These are phyloP conservation scores for Saccharomyces hybrid DNA, from an alignment of 1,139 yeast genomes.

Conservation along the genomic window DNA sequence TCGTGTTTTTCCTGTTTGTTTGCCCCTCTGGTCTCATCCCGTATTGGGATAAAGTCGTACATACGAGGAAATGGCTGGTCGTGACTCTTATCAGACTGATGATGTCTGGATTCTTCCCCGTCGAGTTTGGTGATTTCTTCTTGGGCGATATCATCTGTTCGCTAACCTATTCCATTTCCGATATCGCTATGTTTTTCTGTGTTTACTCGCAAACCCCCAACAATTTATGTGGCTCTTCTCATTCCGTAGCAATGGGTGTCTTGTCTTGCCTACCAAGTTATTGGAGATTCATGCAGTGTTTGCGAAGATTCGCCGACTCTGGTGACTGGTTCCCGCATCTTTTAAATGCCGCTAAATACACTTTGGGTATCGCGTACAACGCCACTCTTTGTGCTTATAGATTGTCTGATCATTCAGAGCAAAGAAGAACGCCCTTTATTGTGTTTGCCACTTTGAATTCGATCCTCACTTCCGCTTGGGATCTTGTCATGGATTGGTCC, in stretches of 20 bases:
- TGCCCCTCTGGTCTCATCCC: slow-evolving; percentile 39
- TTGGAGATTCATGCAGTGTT: slow-evolving; percentile 86
- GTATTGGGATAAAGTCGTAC: slow-evolving; percentile 27
- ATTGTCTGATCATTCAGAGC: slow-evolving; percentile 33
- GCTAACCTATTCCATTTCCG: slow-evolving; percentile 79
- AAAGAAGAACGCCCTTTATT: slow-evolving; percentile 54
- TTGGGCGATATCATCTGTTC: slow-evolving; percentile 87
- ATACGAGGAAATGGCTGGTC: slow-evolving; percentile 56
- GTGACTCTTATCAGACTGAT: slow-evolving; percentile 65
- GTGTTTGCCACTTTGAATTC: slow-evolving; percentile 71
- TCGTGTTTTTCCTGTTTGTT: slow-evolving; percentile 45
- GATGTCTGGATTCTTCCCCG: slow-evolving; percentile 84
- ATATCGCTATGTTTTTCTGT: slow-evolving; percentile 79
- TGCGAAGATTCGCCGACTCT: slow-evolving; percentile 85
- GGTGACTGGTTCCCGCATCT: slow-evolving; percentile 96
- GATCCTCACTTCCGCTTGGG: slow-evolving; percentile 70
- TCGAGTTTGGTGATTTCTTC: slow-evolving; percentile 90
- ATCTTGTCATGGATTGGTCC: slow-evolving; percentile 93
- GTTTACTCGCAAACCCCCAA: slow-evolving; percentile 49
- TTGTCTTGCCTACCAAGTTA: slow-evolving; percentile 77
- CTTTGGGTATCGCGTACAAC: slow-evolving; percentile 59
- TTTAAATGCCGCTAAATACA: slow-evolving; percentile 80
- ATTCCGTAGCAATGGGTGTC: slow-evolving; percentile 74
- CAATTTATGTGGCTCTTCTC: slow-evolving; percentile 63
- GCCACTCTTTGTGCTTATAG: slow-evolving; percentile 75